Evolutionary conservation across 768 basidiomycete species (phyloP).

Genomic region (Phylloporus sp.): DNA sequence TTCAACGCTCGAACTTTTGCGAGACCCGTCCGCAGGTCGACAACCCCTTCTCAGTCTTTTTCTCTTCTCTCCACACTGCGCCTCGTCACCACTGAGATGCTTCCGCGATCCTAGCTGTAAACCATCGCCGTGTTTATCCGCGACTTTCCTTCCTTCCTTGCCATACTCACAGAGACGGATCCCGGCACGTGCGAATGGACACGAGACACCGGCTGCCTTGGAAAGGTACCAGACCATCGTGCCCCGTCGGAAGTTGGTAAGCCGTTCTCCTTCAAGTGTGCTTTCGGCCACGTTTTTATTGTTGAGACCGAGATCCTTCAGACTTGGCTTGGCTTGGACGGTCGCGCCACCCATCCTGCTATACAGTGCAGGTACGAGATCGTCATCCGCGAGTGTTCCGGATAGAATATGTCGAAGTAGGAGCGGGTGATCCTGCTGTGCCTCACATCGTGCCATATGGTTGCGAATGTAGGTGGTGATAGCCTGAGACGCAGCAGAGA

Average conservation of each 20-base stretch:
- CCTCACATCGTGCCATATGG: conserved; percentile 69
- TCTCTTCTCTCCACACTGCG: conserved; percentile 44
- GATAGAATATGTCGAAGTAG: conserved; percentile 70
- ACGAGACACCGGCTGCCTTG: conserved; percentile 68
- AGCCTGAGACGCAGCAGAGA: conserved; percentile 75
- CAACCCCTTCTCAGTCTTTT: conserved; percentile 38
- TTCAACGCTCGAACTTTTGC: conserved; percentile 5
- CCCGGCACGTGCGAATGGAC: conserved; percentile 72
- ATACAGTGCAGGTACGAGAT: conserved; percentile 66
- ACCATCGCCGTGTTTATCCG: conserved; percentile 25
- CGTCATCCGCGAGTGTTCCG: conserved; percentile 69
- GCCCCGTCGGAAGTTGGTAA: conserved; percentile 73
- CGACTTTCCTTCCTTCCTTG: conserved; percentile 41
- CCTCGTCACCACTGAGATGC: conserved; percentile 34
- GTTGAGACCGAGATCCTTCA: conserved; percentile 12
- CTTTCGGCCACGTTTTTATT: conserved; percentile 25
- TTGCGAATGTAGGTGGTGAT: conserved; percentile 80
- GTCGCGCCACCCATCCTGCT: conserved; percentile 66
- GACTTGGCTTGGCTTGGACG: conserved; percentile 34
- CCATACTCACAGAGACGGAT: conserved; percentile 68
- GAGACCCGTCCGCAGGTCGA: conserved; percentile 18
- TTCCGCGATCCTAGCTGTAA: conserved; percentile 40
- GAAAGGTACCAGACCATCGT: conserved; percentile 82
- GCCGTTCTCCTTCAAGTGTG: conserved; percentile 31
- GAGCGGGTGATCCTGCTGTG: conserved; percentile 68